phyloP scores from a whole-genome alignment of 129 eudicot species.

The Ambrosia artemisiifolia region DNA sequence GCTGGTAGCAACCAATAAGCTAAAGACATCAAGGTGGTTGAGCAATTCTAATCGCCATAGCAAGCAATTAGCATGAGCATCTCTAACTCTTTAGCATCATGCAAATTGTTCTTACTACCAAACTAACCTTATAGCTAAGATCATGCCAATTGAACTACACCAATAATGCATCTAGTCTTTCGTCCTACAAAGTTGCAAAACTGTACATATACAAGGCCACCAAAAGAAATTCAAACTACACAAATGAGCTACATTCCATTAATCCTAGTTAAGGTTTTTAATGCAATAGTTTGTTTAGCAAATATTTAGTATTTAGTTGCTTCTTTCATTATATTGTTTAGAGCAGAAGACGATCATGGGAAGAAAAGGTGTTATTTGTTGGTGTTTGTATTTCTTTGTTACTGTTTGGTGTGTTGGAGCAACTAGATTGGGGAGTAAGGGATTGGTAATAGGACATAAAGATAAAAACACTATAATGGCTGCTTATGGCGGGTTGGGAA shows the following conservation, averaged over 20 bases:
- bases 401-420: conserved; percentile 40
- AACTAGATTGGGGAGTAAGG: conserved; percentile 26
- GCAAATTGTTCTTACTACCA: conserved; percentile 43
- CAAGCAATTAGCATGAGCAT: conserved; percentile 4
- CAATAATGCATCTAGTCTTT: conserved; percentile 21
- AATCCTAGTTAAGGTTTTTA: neutral
- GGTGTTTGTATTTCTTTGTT: conserved; percentile 29
- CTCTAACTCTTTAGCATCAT: conserved; percentile 26
- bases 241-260: neutral
- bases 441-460: neutral
- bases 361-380: conserved; percentile 11
- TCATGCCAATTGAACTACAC: conserved; percentile 27
- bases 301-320: neutral
- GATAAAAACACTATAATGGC: conserved; percentile 3
- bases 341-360: conserved; percentile 28
- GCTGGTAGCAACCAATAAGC: neutral
- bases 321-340: neutral
- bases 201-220: conserved; percentile 13
- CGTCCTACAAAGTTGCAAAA: conserved; percentile 3
- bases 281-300: neutral
- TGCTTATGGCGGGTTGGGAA: conserved; percentile 17
- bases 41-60: conserved; percentile 10
- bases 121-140: conserved; percentile 4
- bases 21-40: conserved; percentile 13
- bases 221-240: neutral